These are phyloP conservation scores for Termitomyces heimii DNA, from an alignment of 768 basidiomycete genomes.

Conservation along the genomic window DNA sequence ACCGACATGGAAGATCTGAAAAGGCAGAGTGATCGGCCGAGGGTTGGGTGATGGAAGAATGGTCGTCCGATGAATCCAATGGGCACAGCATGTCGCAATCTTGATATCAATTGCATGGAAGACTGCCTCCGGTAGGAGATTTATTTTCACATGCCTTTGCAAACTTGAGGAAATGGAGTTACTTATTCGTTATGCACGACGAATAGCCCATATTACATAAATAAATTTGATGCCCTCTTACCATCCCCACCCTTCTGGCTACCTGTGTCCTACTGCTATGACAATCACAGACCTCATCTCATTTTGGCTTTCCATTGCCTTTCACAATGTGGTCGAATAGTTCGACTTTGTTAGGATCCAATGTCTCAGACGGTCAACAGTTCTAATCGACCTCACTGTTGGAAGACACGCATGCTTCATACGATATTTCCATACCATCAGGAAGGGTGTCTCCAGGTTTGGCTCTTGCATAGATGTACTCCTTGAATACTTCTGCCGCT, in stretches of 20 bases:
- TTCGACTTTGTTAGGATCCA: too few relatives aligned
- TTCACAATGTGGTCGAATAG: not conserved
- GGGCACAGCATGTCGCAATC: conserved; percentile 7
- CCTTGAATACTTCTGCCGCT: not conserved
- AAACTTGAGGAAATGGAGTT: not conserved
- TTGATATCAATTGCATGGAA: conserved; percentile 11
- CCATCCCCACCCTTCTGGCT: too few relatives aligned
- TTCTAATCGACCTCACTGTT: not conserved
- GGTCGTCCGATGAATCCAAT: conserved; percentile 3
- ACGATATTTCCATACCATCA: not conserved
- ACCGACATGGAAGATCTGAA: conserved; percentile 13
- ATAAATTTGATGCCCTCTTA: not conserved
- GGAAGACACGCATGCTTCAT: not conserved
- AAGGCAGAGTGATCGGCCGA: conserved; percentile 9
- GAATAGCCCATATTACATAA: too few relatives aligned
- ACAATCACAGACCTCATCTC: not conserved
- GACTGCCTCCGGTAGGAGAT: not conserved
- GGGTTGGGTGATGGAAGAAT: not conserved
- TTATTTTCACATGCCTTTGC: not conserved
- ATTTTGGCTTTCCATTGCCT: not conserved
- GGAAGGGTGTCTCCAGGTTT: not conserved
- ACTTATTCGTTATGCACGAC: not conserved
- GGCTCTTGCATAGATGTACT: not conserved
- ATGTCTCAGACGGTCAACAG: not conserved
- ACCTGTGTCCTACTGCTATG: not conserved